These are phyloP conservation scores for Gillenia trifoliata DNA, from an alignment of 306 rosid genomes.

Conservation along the genomic window DNA sequence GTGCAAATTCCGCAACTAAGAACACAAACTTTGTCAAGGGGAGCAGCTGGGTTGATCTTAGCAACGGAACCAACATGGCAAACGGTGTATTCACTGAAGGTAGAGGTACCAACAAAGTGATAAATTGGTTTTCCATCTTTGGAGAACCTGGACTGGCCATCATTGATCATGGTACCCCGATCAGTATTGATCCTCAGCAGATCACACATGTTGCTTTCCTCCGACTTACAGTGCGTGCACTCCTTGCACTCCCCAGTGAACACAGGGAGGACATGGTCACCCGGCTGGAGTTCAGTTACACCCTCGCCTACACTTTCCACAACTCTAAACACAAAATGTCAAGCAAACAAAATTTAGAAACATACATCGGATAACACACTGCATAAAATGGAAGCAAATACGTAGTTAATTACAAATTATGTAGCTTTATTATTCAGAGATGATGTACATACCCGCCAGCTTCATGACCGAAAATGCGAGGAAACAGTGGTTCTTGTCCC, in stretches of 20 bases:
- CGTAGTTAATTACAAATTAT: not conserved
- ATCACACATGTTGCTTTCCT: constrained; percentile 44
- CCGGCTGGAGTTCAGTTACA: constrained; percentile 49
- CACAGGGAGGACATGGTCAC: constrained; percentile 57
- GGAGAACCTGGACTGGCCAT: constrained; percentile 51
- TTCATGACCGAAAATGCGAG: constrained; percentile 49
- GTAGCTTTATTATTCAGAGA: not conserved
- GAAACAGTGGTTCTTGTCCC: constrained; percentile 13
- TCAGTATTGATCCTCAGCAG: not conserved
- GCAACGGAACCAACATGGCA: constrained; percentile 47
- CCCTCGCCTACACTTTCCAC: constrained; percentile 65
- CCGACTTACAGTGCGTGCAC: constrained; percentile 50
- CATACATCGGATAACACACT: not conserved
- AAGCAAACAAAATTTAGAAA: not conserved
- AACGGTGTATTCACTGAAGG: constrained; percentile 63
- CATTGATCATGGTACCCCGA: constrained; percentile 36
- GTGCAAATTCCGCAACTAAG: constrained; percentile 66
- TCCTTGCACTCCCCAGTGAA: constrained; percentile 47
- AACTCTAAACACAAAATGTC: constrained; percentile 15
- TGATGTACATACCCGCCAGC: constrained; percentile 48
- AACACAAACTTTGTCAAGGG: constrained; percentile 51
- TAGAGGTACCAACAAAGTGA: constrained; percentile 45
- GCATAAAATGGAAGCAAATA: not conserved
- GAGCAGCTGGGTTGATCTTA: constrained; percentile 36
- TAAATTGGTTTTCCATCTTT: constrained; percentile 40